These are phyloP conservation scores for Malania oleifera DNA, from an alignment of 164 flowering plant species.

Conservation along the genomic window DNA sequence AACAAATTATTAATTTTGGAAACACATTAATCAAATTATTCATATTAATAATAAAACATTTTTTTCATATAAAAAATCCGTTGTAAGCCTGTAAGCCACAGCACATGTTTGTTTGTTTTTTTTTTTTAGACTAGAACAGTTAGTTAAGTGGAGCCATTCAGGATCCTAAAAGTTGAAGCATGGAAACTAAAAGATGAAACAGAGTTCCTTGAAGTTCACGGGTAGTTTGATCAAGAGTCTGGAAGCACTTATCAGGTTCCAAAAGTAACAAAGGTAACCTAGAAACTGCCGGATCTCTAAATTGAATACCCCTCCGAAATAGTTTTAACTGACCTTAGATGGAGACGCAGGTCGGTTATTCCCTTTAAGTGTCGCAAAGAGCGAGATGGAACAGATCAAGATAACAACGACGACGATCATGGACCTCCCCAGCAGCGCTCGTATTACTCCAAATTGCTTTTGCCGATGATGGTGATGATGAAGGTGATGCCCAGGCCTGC, in stretches of 20 bases:
- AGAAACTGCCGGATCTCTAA: neutral
- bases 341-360: neutral
- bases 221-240: too few relatives aligned
- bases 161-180: too few relatives aligned
- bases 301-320: constrained; percentile 23
- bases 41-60: neutral
- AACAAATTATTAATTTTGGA: neutral
- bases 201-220: too few relatives aligned
- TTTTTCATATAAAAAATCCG: neutral
- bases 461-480: constrained; percentile 8
- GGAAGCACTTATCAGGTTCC: too few relatives aligned
- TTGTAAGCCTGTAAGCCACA: too few relatives aligned
- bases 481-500: neutral
- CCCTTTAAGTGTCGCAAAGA: constrained; percentile 19
- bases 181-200: too few relatives aligned
- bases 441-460: constrained; percentile 29
- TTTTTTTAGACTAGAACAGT: too few relatives aligned
- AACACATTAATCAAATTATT: neutral
- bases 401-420: constrained; percentile 30
- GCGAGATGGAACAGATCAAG: constrained; percentile 32
- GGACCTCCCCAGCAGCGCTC: constrained; percentile 23
- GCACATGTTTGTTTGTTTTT: too few relatives aligned
- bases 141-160: too few relatives aligned
- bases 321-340: constrained; percentile 15
- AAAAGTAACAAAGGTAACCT: neutral